Percentiles rank a stretch among this genome's conserved stretches.
Conservation (phyloP, 805 yeast species). For the Yamadazyma philogaea region DNA sequence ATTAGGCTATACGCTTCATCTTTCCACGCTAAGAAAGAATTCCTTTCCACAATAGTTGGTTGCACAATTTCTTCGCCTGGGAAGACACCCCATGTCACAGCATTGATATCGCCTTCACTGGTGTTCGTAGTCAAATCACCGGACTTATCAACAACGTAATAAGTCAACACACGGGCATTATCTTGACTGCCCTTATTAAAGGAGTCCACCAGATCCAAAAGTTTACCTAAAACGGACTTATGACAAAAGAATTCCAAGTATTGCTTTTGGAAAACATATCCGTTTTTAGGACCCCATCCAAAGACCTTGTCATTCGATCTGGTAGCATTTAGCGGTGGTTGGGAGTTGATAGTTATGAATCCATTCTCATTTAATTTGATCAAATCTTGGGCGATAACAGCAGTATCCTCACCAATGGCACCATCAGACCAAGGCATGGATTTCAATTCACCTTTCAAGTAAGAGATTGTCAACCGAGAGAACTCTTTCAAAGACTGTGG, state of each 20-base stretch:
- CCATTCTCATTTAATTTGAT: slow-evolving; percentile 63
- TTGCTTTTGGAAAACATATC: slow-evolving; percentile 92
- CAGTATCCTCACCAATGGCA: slow-evolving; percentile 76
- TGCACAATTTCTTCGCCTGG: slow-evolving; percentile 93
- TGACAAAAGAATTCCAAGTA: slow-evolving; percentile 84
- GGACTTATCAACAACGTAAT: slow-evolving; percentile 65
- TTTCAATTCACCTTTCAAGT: slow-evolving; percentile 64
- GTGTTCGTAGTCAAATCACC: slow-evolving; percentile 67
- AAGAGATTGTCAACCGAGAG: slow-evolving; percentile 59
- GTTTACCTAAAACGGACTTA: slow-evolving; percentile 42
- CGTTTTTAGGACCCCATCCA: slow-evolving; percentile 96
- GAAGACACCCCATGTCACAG: slow-evolving; percentile 98
- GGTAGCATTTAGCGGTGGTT: slow-evolving; percentile 85
- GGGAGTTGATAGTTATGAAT: slow-evolving; percentile 84
- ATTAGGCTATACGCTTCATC: slow-evolving; percentile 88
- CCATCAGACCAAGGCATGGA: slow-evolving; percentile 95
- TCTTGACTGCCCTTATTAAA: slow-evolving; percentile 42
- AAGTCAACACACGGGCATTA: slow-evolving; percentile 55
- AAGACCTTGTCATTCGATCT: slow-evolving; percentile 64
- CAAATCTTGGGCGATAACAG: slow-evolving; percentile 56
- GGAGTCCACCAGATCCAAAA: slow-evolving; percentile 40
- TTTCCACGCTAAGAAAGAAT: slow-evolving; percentile 94
- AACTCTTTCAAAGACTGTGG: slow-evolving; percentile 64
- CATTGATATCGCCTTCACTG: slow-evolving; percentile 74
- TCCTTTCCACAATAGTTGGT: slow-evolving; percentile 92